Evolutionary conservation across 2,329 filamentous ascomycete species (phyloP).

Genomic region (Ceratocystiopsis minuta): DNA sequence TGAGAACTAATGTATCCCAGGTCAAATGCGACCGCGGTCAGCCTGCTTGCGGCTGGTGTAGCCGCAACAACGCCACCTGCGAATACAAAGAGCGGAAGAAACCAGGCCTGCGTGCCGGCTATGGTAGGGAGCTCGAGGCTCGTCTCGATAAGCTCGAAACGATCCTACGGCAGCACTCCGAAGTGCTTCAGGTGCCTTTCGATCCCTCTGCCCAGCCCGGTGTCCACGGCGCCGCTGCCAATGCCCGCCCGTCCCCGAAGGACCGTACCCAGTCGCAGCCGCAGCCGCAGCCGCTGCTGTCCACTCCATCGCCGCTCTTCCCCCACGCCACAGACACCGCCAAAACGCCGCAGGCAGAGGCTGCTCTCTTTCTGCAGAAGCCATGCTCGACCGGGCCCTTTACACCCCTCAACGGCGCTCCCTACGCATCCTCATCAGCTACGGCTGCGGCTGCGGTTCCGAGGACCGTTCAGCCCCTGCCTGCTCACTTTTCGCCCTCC

Average conservation of each 20-base stretch:
- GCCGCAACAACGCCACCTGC: conserved; percentile 41
- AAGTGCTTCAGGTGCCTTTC: conserved; percentile 44
- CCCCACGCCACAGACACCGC: too few relatives aligned
- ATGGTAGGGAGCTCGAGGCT: conserved; percentile 56
- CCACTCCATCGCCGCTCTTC: too few relatives aligned
- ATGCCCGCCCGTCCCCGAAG: too few relatives aligned
- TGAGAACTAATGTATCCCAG: conserved; percentile 16
- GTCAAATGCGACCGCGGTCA: conserved; percentile 62
- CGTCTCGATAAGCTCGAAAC: conserved; percentile 52
- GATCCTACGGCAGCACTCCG: conserved; percentile 45
- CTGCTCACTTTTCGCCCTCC: conserved; percentile 21
- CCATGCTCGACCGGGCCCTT: conserved; percentile 20
- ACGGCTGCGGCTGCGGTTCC: too few relatives aligned
- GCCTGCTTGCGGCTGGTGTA: conserved; percentile 53
- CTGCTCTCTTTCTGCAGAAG: conserved; percentile 43
- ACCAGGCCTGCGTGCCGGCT: conserved; percentile 46
- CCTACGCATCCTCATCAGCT: too few relatives aligned
- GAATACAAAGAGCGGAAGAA: conserved; percentile 55
- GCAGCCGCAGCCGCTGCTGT: too few relatives aligned
- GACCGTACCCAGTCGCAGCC: too few relatives aligned
- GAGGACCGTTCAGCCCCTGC: conserved; percentile 8
- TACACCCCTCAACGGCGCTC: neutral
- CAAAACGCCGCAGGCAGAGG: conserved; percentile 26
- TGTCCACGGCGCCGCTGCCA: conserved; percentile 2
- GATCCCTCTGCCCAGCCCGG: conserved; percentile 18